Base-by-base conservation (phyloP, 805 yeast species). In the Metschnikowia dekortorum region DNA sequence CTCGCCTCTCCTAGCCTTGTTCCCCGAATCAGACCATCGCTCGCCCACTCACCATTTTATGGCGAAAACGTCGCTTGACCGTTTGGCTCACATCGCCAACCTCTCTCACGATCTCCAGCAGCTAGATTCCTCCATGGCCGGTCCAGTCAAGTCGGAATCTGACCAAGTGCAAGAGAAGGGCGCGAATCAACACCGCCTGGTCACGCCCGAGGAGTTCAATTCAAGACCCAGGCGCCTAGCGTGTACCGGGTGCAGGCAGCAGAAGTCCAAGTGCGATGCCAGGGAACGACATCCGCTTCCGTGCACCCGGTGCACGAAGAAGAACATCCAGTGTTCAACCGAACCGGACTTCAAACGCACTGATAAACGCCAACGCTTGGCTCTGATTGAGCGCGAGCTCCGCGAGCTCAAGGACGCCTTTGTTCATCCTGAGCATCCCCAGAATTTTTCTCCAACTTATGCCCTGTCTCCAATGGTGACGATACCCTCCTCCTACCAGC, bases 181-280 rank as follows among this genome's bases (percentile, higher is more conserved):
- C 28, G 39, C 10, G 9, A 6, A n/a, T 30, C n/a, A 39, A 6
- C 34, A 39, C 2, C 26, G 7, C 4, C 34, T 29, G 43, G 26
- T 26, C 7, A 14, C 39, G 3, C 33, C 39, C 11, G 40, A 44
- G 5, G 55, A 43, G 42, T 41, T n/a, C 38, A 60, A 41, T 36
- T 34, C 26, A 48, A 67, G 59, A 46, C 58, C 65, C 37, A 85
- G 83, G 64, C 75, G 82, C 49, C 81, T 90, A 64, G 98, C 98
- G 0, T 94, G 99, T 72, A 89, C 89, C 1, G 96, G 92, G 61
- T 94, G 99, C 64, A 80, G 98, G 11, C 98, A 94, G 67, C 99
- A 92, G 65, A 94, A 94, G 68, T 85, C 90, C 34, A 81, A 83
- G 60, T 91, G 97, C 70, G 96, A 91, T 68, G 95, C 96, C 10